phyloP scores from a whole-genome alignment of 495 filamentous ascomycete genomes.

The Aspergillus haitiensis region DNA sequence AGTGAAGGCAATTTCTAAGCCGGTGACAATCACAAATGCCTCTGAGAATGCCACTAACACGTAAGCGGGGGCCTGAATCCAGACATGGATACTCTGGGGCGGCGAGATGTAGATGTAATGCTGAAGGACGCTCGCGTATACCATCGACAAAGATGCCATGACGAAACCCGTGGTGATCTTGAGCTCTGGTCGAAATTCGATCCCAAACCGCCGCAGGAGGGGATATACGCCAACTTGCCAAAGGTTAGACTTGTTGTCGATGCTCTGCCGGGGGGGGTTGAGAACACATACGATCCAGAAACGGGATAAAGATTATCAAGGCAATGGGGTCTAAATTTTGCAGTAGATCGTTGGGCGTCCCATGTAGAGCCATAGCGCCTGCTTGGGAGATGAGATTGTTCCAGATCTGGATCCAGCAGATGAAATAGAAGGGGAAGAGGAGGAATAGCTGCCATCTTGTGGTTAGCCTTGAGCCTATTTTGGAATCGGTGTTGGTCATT shows the following conservation, averaged over 20 bases:
- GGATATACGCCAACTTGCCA: slow-evolving; percentile 34
- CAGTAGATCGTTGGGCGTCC: slow-evolving; percentile 63
- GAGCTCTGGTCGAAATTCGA: slow-evolving; percentile 61
- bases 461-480: neutral
- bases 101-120: slow-evolving; percentile 55
- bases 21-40: slow-evolving; percentile 57
- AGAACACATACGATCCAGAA: slow-evolving; percentile 51
- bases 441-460: slow-evolving; percentile 41
- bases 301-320: slow-evolving; percentile 62
- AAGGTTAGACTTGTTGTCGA: slow-evolving; percentile 45
- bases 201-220: slow-evolving; percentile 39
- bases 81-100: slow-evolving; percentile 43
- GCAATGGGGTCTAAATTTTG: slow-evolving; percentile 64
- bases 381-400: slow-evolving; percentile 43
- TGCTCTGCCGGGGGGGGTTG: neutral
- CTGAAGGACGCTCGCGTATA: slow-evolving; percentile 58
- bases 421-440: slow-evolving; percentile 34
- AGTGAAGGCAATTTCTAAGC: slow-evolving; percentile 46
- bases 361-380: slow-evolving; percentile 43
- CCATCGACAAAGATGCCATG: slow-evolving; percentile 55
- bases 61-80: slow-evolving; percentile 57
- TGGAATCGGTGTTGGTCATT: neutral
- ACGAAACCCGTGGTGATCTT: slow-evolving; percentile 65
- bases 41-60: slow-evolving; percentile 58
- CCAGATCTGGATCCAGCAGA: slow-evolving; percentile 25